Conservation (phyloP, 768 basidiomycete genomes). For the Boletus rubroflammeus region DNA sequence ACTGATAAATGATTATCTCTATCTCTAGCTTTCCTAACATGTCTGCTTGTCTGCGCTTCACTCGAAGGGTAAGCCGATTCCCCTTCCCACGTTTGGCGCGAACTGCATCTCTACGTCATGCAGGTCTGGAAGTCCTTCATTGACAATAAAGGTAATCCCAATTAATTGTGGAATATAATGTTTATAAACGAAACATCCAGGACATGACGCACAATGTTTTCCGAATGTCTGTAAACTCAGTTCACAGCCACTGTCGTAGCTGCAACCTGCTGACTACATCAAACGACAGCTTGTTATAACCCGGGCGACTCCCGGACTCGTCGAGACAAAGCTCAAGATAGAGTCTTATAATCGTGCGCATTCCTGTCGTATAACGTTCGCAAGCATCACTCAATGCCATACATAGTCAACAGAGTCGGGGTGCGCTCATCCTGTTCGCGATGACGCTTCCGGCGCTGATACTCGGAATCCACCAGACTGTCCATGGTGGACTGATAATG, state of each 20-base stretch:
- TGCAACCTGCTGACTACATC: not conserved
- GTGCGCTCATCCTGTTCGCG: slow-evolving; percentile 38
- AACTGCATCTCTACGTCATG: not conserved
- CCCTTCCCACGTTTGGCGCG: not conserved
- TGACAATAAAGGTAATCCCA: slow-evolving; percentile 58
- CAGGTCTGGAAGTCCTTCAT: slow-evolving; percentile 81
- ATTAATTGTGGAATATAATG: too few relatives aligned
- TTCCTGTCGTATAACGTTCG: not conserved
- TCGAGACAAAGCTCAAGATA: slow-evolving; percentile 67
- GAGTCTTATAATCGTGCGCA: slow-evolving; percentile 69
- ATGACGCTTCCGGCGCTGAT: not conserved
- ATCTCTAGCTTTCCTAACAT: slow-evolving; percentile 30
- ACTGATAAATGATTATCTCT: too few relatives aligned
- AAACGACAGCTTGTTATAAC: slow-evolving; percentile 56
- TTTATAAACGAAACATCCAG: slow-evolving; percentile 36
- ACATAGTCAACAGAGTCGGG: slow-evolving; percentile 75
- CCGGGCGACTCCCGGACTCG: slow-evolving; percentile 64
- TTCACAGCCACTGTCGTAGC: not conserved
- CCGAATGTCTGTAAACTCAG: slow-evolving; percentile 54
- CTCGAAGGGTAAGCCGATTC: slow-evolving; percentile 45
- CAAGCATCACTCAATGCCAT: not conserved
- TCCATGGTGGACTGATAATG: slow-evolving; percentile 78
- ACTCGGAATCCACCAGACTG: slow-evolving; percentile 35
- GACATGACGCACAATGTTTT: slow-evolving; percentile 78
- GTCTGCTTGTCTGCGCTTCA: slow-evolving; percentile 72